Percentiles rank a stretch among this genome's conserved stretches.
These are phyloP conservation scores for Sporodiniella umbellata DNA, from an alignment of 371 early-diverging fungal genomes.

Conservation along the genomic window DNA sequence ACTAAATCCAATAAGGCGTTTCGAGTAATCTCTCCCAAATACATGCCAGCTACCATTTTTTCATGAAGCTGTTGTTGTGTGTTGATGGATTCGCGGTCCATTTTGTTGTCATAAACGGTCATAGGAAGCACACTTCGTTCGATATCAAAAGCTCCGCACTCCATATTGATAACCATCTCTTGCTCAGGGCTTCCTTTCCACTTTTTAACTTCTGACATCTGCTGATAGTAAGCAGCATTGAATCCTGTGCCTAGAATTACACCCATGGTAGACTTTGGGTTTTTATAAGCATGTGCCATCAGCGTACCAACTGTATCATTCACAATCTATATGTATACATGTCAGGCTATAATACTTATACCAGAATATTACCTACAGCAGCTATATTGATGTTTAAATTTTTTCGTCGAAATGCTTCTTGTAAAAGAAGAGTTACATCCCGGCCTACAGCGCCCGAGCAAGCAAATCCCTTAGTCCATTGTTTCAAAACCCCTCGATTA, in stretches of 20 bases:
- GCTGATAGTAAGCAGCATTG: slow-evolving; percentile 88
- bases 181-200: slow-evolving; percentile 36
- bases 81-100: slow-evolving; percentile 65
- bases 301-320: slow-evolving; percentile 97
- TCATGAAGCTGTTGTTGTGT: slow-evolving; percentile 67
- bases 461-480: slow-evolving; percentile 94
- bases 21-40: slow-evolving; percentile 78
- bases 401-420: slow-evolving; percentile 79
- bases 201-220: slow-evolving; percentile 65
- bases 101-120: slow-evolving; percentile 61
- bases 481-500: slow-evolving; percentile 75
- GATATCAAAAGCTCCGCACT: slow-evolving; percentile 72
- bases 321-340: slow-evolving; percentile 55
- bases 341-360: too few relatives aligned
- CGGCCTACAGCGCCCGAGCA: slow-evolving; percentile 75
- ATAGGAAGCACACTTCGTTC: slow-evolving; percentile 61
- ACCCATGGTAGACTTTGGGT: slow-evolving; percentile 82
- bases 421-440: slow-evolving; percentile 76
- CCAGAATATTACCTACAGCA: slow-evolving; percentile 50
- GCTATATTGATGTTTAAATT: slow-evolving; percentile 72
- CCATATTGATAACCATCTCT: slow-evolving; percentile 65
- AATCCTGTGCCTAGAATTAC: slow-evolving; percentile 96
- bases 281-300: slow-evolving; percentile 80
- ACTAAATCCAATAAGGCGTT: slow-evolving; percentile 67
- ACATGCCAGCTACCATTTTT: slow-evolving; percentile 83